Evolutionary conservation across 202 grass and related monocot genomes (phyloP), one percentile per base, ranked within the genome.

Genomic region (Carex arenaria): DNA sequence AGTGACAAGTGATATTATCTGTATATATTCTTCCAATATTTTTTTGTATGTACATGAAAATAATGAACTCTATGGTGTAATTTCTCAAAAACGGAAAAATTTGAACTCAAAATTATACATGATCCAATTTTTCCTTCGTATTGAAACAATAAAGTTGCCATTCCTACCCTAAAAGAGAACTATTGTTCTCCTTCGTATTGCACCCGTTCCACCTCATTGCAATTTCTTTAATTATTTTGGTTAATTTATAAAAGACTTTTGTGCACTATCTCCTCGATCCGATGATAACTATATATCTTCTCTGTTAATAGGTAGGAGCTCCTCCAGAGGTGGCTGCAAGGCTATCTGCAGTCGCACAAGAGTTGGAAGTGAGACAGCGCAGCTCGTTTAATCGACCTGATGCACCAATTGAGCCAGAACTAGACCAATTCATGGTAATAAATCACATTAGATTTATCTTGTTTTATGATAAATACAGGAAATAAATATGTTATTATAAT

Each of bases 391-490:
- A 86, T 30, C 69, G 89, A 65, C 88, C 89, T 30, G 85, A 88
- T 56, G 34, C 87, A 18, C 85, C 91, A 1, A 88, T 87, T 22
- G 96, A 99, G 83, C 96, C 96, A 47, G 96, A 99, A 85, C 85
- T 99, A 45, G 96, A 99, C 42, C 96, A 99, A 88, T 99, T 99
- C 88, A 99, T 99, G 96, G 96, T 95, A 83, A 90, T 60, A 75
- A 6, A 59, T 19, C 1, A 72, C 38, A 32, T 53, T 56, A 47
- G 17, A 9, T 5, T 31, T 30, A 13, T 15, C 0, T 23, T 56
- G 19, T 77, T 60, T 38, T 79, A 36, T 65, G 61, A 59, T 18
- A 22, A 23, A 26, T 18, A 53, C 12, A 52, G 64, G 61, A 54
- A 75, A 75, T 17, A 9, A 15, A 55, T 15, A 1, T 30, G 11